Base-by-base conservation (phyloP, 441 rosid genomes). In the Jatropha podagrica region DNA sequence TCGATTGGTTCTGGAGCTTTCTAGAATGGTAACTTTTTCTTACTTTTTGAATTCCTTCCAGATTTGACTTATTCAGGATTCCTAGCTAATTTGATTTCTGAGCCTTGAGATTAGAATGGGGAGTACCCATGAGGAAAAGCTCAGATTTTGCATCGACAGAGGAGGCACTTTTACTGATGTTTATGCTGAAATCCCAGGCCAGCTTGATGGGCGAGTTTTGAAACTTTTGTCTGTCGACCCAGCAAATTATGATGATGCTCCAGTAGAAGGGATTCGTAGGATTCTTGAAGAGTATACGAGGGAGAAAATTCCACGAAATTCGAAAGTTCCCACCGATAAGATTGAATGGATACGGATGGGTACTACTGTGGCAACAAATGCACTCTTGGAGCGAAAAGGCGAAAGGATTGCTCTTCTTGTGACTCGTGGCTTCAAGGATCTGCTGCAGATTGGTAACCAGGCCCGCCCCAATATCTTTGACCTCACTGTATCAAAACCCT, bases 341-440 rank as follows among this genome's bases (percentile, higher is more conserved):
- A 95, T 95, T 26, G 97, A 95, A 73, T 95, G 98, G 98, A 92
- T 95, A 65, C 87, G 99, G 85, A 93, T 95, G 99, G 98, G 99
- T 18, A 95, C 99, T 0, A 95, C 98, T 65, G 98, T 95, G 69
- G 98, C 98, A 2, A 95, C 99, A 0, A 95, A 95, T 82, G 98
- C 99, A 1, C 88, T 95, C 73, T 71, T 95, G 84, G 99, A 95
- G 88, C 88, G 99, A 76, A 95, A 90, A 76, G 99, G 98, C 0
- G 96, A 95, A 65, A 88, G 96, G 76, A 93, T 93, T 46, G 99
- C 98, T 49, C 78, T 93, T 68, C 92, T 97, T 84, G 98, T 93
- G 58, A 93, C 99, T 8, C 78, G 68, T 71, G 99, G 99, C 20
- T 95, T 95, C 66, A 88, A 84, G 82, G 96, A 95, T 81, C 81